phyloP scores from a whole-genome alignment of 257 asterid genomes.

The Petunia axillaris region DNA sequence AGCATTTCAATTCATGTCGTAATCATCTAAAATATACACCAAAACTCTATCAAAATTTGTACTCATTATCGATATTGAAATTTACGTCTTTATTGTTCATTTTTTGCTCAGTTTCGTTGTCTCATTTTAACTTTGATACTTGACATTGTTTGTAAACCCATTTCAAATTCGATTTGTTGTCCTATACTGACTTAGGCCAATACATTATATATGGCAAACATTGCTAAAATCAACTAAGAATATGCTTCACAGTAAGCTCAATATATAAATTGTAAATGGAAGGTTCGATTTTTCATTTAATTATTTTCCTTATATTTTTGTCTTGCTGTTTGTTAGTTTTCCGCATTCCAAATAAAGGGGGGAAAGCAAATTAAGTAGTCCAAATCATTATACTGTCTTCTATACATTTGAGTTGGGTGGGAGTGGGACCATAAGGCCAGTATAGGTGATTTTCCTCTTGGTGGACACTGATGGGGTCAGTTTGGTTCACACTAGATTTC shows the following conservation, averaged over 20 bases:
- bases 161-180: too few relatives aligned
- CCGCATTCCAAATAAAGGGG: not conserved
- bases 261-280: not conserved
- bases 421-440: constrained; percentile 31
- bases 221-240: not conserved
- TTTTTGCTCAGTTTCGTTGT: too few relatives aligned
- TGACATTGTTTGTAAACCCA: too few relatives aligned
- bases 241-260: not conserved
- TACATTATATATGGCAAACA: not conserved
- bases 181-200: too few relatives aligned
- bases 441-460: constrained; percentile 4
- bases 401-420: constrained; percentile 26
- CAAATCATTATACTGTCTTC: constrained; percentile 14
- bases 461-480: not conserved
- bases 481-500: constrained; percentile 22
- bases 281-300: not conserved
- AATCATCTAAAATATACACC: too few relatives aligned
- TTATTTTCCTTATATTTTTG: not conserved
- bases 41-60: too few relatives aligned
- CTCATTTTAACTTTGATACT: too few relatives aligned
- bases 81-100: too few relatives aligned
- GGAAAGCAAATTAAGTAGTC: constrained; percentile 12
- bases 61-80: too few relatives aligned
- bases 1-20: too few relatives aligned
- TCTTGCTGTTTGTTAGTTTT: not conserved